Percentiles rank a stretch among this genome's conserved stretches.
phyloP scores from a whole-genome alignment of 2,329 filamentous ascomycete species.

The Cucurbitaria berberidis region DNA sequence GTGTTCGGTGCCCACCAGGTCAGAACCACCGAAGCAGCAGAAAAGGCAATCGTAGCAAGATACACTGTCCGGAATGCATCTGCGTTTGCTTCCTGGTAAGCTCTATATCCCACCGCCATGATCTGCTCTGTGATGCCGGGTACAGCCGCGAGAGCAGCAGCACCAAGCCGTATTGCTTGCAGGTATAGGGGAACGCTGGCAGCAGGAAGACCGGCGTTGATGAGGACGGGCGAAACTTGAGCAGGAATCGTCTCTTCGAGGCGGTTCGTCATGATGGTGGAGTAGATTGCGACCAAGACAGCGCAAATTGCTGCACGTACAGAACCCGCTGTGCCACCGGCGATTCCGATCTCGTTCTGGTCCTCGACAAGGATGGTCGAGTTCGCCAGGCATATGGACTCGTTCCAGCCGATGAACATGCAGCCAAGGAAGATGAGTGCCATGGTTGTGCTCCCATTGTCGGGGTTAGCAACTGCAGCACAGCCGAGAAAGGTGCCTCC shows the following conservation, averaged over 20 bases:
- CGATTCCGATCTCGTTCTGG: slow-evolving; percentile 50
- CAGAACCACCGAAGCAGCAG: slow-evolving; percentile 36
- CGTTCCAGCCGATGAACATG: slow-evolving; percentile 41
- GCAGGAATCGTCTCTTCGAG: slow-evolving; percentile 8
- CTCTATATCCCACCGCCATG: slow-evolving; percentile 31
- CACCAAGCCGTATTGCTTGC: slow-evolving; percentile 4
- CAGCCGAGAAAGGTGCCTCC: slow-evolving; percentile 30
- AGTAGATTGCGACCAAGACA: slow-evolving; percentile 10
- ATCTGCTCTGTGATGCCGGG: slow-evolving; percentile 39
- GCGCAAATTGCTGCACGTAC: slow-evolving; percentile 50
- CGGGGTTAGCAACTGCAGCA: slow-evolving; percentile 18
- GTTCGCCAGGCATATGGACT: slow-evolving; percentile 26
- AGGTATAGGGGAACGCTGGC: slow-evolving; percentile 45
- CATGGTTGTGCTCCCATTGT: slow-evolving; percentile 22
- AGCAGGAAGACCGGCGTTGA: slow-evolving; percentile 45
- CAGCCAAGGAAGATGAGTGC: slow-evolving; percentile 31
- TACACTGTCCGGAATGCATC: slow-evolving; percentile 35
- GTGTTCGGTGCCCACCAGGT: slow-evolving; percentile 43
- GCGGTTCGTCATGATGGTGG: slow-evolving; percentile 11
- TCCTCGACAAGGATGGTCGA: slow-evolving; percentile 44
- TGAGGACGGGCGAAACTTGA: slow-evolving; percentile 9
- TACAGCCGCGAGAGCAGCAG: slow-evolving; percentile 31
- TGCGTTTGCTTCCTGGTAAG: slow-evolving; percentile 29
- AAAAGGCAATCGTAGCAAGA: slow-evolving; percentile 45
- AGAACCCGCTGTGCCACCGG: slow-evolving; percentile 50